Evolutionary conservation across 176 grass and related monocot species (phyloP).

Genomic region (Luzula sylvatica): DNA sequence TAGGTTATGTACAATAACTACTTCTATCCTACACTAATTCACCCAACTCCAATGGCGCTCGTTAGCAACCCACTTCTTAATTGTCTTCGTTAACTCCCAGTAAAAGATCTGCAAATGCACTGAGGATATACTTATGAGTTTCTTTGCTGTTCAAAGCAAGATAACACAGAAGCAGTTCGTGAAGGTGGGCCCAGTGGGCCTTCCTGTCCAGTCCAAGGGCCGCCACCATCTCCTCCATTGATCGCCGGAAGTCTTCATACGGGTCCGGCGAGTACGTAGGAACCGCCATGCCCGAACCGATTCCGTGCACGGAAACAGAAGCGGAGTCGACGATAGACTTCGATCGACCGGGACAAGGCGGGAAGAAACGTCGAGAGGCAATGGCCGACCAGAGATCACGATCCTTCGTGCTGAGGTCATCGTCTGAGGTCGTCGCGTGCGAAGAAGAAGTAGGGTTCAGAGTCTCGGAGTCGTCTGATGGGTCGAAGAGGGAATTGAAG

Average conservation of each 20-base stretch:
- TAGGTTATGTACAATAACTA: not conserved
- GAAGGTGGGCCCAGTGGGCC: constrained; percentile 51
- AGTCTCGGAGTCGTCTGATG: constrained; percentile 2
- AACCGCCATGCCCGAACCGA: constrained; percentile 59
- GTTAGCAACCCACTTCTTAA: not conserved
- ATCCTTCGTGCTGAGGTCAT: not conserved
- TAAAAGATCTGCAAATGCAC: constrained; percentile 92
- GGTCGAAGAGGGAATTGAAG: constrained; percentile 30
- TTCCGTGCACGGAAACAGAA: constrained; percentile 19
- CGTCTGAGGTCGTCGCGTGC: constrained; percentile 6
- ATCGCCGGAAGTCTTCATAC: constrained; percentile 67
- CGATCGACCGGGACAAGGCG: constrained; percentile 53
- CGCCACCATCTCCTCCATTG: constrained; percentile 93
- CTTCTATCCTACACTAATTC: not conserved
- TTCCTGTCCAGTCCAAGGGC: constrained; percentile 61
- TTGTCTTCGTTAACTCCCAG: constrained; percentile 19
- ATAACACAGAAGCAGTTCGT: constrained; percentile 96
- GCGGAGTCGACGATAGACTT: constrained; percentile 80
- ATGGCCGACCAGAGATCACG: constrained; percentile 66
- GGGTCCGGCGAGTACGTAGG: constrained; percentile 91
- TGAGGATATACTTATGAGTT: constrained; percentile 78
- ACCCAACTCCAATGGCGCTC: too few relatives aligned
- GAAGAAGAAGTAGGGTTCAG: constrained; percentile 28
- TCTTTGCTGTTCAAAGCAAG: constrained; percentile 82
- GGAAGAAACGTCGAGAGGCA: constrained; percentile 89